phyloP scores from a whole-genome alignment of 768 basidiomycete genomes.

The Kwoniella heveanensis region DNA sequence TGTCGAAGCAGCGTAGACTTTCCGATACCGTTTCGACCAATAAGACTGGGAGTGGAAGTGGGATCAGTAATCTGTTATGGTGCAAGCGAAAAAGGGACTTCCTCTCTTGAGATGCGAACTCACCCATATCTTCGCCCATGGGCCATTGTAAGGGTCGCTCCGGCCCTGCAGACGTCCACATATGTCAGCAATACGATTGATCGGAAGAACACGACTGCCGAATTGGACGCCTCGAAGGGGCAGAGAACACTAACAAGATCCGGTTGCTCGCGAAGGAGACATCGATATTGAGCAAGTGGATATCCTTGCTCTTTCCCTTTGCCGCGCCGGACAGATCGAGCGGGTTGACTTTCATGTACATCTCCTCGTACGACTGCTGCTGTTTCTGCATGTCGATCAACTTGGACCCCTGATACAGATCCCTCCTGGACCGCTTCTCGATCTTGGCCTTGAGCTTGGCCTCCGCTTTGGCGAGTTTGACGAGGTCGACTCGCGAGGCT shows the following conservation, averaged over 20 bases:
- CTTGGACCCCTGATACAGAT: slow-evolving; percentile 95
- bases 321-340: slow-evolving; percentile 70
- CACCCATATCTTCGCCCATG: slow-evolving; percentile 53
- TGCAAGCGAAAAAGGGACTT: neutral
- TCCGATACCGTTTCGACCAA: slow-evolving; percentile 68
- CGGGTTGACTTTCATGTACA: slow-evolving; percentile 99
- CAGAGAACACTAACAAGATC: slow-evolving; percentile 68
- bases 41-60: slow-evolving; percentile 41
- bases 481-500: slow-evolving; percentile 57
- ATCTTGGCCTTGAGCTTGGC: slow-evolving; percentile 97
- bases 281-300: slow-evolving; percentile 91
- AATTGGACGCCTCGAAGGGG: too few relatives aligned
- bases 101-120: slow-evolving; percentile 16
- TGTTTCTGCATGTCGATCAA: slow-evolving; percentile 87
- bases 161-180: slow-evolving; percentile 29
- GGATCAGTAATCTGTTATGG: slow-evolving; percentile 16
- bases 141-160: slow-evolving; percentile 54
- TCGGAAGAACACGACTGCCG: too few relatives aligned
- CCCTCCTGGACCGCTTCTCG: slow-evolving; percentile 86
- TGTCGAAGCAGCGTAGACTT: slow-evolving; percentile 94
- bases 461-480: slow-evolving; percentile 78
- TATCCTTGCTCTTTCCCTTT: slow-evolving; percentile 97
- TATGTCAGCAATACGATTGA: neutral
- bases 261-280: slow-evolving; percentile 94
- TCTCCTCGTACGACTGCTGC: slow-evolving; percentile 98